A percentile compares a stretch with the other conserved stretches of the same genome.
Conservation (phyloP, 2,329 filamentous ascomycete species). For the Diplodia corticola region DNA sequence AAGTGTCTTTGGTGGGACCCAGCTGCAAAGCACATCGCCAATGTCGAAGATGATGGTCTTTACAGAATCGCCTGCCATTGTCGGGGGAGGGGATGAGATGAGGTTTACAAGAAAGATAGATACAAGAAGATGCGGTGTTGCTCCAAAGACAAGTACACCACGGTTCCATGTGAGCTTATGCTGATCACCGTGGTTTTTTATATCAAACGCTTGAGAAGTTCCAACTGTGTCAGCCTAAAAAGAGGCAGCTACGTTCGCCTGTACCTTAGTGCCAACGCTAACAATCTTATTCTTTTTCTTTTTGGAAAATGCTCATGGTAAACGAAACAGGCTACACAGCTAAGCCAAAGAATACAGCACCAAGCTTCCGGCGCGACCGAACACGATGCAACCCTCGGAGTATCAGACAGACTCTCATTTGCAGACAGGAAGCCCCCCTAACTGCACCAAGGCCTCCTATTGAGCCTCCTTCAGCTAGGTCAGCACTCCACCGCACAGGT, state of each 20-base stretch:
- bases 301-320: too few species aligned
- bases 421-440: not conserved
- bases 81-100: too few species aligned
- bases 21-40: conserved; percentile 40
- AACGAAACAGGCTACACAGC: too few species aligned
- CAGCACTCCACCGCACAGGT: not conserved
- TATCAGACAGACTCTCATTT: not conserved
- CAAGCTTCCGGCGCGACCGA: not conserved
- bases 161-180: not conserved
- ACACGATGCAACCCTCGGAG: not conserved
- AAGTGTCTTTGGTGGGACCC: conserved; percentile 31
- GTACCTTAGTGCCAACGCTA: not conserved
- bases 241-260: not conserved
- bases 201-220: not conserved
- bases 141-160: too few species aligned
- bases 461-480: not conserved
- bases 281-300: too few species aligned
- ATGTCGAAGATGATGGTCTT: conserved; percentile 37
- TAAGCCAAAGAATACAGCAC: not conserved
- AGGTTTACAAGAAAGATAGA: not conserved
- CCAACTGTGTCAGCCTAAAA: not conserved
- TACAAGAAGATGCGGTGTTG: not conserved
- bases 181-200: not conserved
- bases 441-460: not conserved
- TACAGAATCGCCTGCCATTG: not conserved